These are phyloP conservation scores for Colletotrichum melonis DNA, from an alignment of 2,329 filamentous ascomycete genomes.

Conservation along the genomic window DNA sequence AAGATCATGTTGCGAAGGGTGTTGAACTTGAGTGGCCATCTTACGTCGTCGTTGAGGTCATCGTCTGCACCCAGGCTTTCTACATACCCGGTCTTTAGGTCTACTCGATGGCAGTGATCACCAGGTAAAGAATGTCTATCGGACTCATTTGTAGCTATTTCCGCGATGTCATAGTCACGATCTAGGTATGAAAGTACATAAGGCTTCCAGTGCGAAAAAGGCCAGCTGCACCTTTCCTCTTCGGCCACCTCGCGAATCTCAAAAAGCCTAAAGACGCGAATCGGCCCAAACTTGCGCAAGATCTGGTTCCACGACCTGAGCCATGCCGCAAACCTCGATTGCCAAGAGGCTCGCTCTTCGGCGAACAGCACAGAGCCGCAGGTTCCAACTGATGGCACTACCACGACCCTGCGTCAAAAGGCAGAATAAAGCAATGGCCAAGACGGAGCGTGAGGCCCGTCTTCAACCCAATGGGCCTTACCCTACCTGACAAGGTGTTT, in stretches of 20 bases:
- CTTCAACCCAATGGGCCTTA: no score
- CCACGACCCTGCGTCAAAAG: background rate
- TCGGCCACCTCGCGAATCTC: background rate
- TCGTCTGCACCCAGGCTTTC: background rate
- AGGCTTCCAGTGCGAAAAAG: background rate
- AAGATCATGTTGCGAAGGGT: background rate
- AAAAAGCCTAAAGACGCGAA: background rate
- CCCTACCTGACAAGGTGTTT: no score
- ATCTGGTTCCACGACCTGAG: background rate
- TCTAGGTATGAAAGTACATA: background rate
- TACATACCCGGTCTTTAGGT: background rate
- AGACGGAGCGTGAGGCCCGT: background rate
- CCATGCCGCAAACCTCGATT: background rate
- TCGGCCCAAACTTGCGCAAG: background rate
- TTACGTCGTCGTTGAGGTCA: background rate
- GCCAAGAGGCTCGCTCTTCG: background rate
- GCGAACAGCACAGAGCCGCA: background rate
- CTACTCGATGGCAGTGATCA: background rate
- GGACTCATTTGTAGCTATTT: background rate
- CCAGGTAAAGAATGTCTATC: background rate
- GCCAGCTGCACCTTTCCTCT: background rate
- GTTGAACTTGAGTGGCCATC: background rate
- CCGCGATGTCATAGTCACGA: no score
- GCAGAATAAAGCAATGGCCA: background rate
- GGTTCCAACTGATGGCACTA: background rate